Conservation (phyloP, 2,329 filamentous ascomycete species). For the Diaporthe citriasiana region DNA sequence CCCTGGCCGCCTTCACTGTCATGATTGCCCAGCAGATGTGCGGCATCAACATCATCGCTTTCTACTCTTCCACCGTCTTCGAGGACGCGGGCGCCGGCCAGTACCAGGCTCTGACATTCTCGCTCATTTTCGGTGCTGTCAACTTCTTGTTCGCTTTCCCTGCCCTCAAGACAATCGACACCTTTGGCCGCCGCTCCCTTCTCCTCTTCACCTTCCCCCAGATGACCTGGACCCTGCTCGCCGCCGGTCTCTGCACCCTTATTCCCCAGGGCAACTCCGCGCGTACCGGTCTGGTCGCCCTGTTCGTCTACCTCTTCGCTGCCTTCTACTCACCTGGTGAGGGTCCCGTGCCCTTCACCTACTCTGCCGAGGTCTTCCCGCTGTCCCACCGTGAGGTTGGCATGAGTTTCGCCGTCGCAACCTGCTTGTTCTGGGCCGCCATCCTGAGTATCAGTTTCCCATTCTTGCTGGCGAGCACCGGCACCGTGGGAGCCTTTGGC, state of each 20-base stretch:
- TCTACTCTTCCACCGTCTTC: constrained; percentile 64
- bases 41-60: constrained; percentile 67
- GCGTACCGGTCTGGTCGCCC: constrained; percentile 64
- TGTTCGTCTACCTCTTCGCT: constrained; percentile 52
- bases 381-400: constrained; percentile 79
- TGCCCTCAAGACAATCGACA: constrained; percentile 77
- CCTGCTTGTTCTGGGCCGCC: constrained; percentile 71
- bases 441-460: constrained; percentile 75
- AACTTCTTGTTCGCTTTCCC: constrained; percentile 78
- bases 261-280: constrained; percentile 51
- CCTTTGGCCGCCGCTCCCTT: constrained; percentile 73
- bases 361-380: constrained; percentile 79
- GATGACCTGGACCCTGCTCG: constrained; percentile 71
- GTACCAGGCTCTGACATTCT: constrained; percentile 57
- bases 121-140: constrained; percentile 64
- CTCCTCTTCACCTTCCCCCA: constrained; percentile 76
- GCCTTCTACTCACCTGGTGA: constrained; percentile 60
- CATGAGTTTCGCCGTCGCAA: constrained; percentile 79
- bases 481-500: constrained; percentile 60
- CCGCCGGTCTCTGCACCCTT: constrained; percentile 67
- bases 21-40: constrained; percentile 78
- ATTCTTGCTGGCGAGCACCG: constrained; percentile 63
- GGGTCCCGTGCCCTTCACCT: constrained; percentile 78
- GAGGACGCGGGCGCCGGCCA: constrained; percentile 55
- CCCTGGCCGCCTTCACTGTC: constrained; percentile 75